Conservation (phyloP, 2,329 filamentous ascomycete species). For the Aspergillus hortae region DNA sequence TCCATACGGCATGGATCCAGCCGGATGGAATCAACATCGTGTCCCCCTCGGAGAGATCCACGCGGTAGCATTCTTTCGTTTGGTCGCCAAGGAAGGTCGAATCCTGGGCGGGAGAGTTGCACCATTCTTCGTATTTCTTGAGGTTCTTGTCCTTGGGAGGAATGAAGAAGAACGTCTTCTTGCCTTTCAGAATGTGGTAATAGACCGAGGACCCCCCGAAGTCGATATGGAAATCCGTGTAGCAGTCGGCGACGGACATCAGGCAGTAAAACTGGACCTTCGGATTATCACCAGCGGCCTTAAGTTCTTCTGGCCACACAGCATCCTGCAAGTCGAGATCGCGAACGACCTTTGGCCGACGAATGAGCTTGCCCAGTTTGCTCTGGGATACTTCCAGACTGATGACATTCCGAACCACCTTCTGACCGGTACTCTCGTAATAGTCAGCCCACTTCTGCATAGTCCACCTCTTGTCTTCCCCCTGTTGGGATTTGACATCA, state of each 20-base stretch:
- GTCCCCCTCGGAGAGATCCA: constrained; percentile 63
- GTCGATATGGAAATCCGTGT: constrained; percentile 70
- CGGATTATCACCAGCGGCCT: constrained; percentile 55
- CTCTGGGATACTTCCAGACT: constrained; percentile 66
- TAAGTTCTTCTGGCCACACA: constrained; percentile 49
- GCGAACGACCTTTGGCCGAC: constrained; percentile 61
- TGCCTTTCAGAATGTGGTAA: constrained; percentile 66
- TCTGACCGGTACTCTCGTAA: constrained; percentile 58
- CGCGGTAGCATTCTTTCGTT: constrained; percentile 64
- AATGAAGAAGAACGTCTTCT: constrained; percentile 70
- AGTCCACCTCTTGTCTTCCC: constrained; percentile 62
- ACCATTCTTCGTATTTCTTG: constrained; percentile 70
- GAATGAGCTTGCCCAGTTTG: constrained; percentile 58
- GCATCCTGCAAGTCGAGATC: constrained; percentile 56
- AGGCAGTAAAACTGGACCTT: constrained; percentile 67
- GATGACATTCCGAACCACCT: constrained; percentile 65
- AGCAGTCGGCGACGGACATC: constrained; percentile 69
- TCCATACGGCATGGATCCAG: constrained; percentile 71
- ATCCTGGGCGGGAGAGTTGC: constrained; percentile 63
- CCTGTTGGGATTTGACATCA: constrained; percentile 66
- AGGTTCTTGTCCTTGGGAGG: constrained; percentile 65
- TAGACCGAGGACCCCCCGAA: constrained; percentile 69
- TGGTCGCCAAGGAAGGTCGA: constrained; percentile 62
- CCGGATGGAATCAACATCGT: constrained; percentile 69
- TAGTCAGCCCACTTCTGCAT: constrained; percentile 67